These are phyloP conservation scores for Suillus cothurnatus DNA, from an alignment of 768 basidiomycete genomes.

Conservation along the genomic window DNA sequence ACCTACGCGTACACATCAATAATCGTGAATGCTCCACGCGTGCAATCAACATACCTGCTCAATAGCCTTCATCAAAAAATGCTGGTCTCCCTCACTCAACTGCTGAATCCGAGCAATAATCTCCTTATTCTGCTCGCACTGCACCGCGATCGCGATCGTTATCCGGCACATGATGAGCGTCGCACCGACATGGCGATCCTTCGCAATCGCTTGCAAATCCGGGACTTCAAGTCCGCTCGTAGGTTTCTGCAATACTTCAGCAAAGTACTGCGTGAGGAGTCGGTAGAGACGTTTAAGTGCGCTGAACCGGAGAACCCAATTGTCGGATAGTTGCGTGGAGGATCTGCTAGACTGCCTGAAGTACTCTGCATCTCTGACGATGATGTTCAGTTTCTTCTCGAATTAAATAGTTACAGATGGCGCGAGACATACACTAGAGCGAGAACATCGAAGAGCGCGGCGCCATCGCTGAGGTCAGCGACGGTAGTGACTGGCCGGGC, in stretches of 20 bases:
- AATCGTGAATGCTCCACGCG: background rate
- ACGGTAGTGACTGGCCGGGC: constrained; percentile 60
- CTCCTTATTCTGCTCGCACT: constrained; percentile 85
- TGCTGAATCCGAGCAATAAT: constrained; percentile 90
- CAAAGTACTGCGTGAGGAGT: constrained; percentile 86
- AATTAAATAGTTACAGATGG: background rate
- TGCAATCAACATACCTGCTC: constrained; percentile 64
- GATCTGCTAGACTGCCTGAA: constrained; percentile 66
- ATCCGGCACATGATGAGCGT: constrained; percentile 78
- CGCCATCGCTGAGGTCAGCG: constrained; percentile 79
- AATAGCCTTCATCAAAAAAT: constrained; percentile 89
- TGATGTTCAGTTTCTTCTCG: constrained; percentile 12
- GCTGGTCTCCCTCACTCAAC: constrained; percentile 81
- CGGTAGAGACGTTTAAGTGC: constrained; percentile 84
- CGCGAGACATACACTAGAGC: constrained; percentile 62
- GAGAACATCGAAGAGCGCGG: constrained; percentile 74
- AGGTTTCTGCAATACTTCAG: constrained; percentile 80
- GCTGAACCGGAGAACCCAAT: constrained; percentile 88
- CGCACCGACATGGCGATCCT: constrained; percentile 66
- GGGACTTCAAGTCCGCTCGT: constrained; percentile 82
- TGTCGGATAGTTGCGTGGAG: constrained; percentile 69
- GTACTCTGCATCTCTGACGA: constrained; percentile 71
- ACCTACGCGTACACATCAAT: constrained; percentile 45
- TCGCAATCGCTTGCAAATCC: constrained; percentile 83
- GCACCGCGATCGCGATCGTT: constrained; percentile 84